A percentile compares a stretch with the other conserved stretches of the same genome.
These are phyloP conservation scores for Penicillium decumbens DNA, from an alignment of 2,329 filamentous ascomycete genomes.

Conservation along the genomic window DNA sequence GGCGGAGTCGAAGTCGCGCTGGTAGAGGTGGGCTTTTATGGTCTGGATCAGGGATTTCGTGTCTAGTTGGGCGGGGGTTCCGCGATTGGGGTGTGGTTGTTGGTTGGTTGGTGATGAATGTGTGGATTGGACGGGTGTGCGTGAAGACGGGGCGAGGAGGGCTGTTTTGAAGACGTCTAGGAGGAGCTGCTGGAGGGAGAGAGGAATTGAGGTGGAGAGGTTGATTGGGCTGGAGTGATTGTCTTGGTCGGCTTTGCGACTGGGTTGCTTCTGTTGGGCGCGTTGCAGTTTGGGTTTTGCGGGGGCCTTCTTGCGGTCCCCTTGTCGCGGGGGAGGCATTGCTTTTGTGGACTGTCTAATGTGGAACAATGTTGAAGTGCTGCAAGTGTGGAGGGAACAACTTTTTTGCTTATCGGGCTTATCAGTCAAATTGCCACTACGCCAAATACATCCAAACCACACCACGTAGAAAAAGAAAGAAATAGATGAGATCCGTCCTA, in stretches of 20 bases:
- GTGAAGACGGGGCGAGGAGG: slow-evolving; percentile 44
- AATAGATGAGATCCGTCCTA: slow-evolving; percentile 2
- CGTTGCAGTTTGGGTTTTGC: slow-evolving; percentile 6
- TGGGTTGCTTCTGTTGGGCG: slow-evolving; percentile 8
- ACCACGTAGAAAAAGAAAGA: neutral
- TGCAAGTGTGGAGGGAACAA: slow-evolving; percentile 1
- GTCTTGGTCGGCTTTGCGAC: slow-evolving; percentile 6
- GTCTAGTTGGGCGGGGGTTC: slow-evolving; percentile 16
- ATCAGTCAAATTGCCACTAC: slow-evolving; percentile 17
- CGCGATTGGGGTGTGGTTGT: neutral
- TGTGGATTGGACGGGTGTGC: slow-evolving; percentile 36
- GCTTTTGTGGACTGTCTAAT: neutral
- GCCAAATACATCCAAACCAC: slow-evolving; percentile 2
- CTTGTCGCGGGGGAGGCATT: slow-evolving; percentile 11
- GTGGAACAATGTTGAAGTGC: neutral
- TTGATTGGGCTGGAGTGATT: slow-evolving; percentile 14
- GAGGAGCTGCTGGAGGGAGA: slow-evolving; percentile 62
- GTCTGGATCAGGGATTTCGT: slow-evolving; percentile 62
- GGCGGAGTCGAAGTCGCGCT: slow-evolving; percentile 74
- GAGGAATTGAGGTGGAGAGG: slow-evolving; percentile 39
- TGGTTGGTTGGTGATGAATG: neutral
- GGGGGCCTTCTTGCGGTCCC: slow-evolving; percentile 10
- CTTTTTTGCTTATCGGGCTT: slow-evolving; percentile 18
- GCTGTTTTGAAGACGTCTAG: slow-evolving; percentile 68
- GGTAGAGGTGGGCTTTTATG: slow-evolving; percentile 80